Evolutionary conservation across 2,329 filamentous ascomycete species (phyloP).

Genomic region (Ceratocystis variospora): DNA sequence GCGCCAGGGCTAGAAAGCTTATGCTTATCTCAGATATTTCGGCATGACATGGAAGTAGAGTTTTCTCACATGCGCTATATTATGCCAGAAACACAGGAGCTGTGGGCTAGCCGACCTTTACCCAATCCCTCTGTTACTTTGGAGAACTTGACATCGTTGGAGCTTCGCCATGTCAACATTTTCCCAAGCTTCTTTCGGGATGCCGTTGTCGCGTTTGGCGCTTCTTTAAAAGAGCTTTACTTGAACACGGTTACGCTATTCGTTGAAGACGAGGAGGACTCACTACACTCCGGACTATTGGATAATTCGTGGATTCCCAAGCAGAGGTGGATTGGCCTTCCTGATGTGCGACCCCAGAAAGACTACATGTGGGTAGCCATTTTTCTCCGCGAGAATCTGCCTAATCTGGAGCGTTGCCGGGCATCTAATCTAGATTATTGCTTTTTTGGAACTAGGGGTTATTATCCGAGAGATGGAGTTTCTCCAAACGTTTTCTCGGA

Average conservation of each 20-base stretch:
- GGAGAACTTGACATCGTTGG: slow-evolving; percentile 29
- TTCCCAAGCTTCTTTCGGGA: slow-evolving; percentile 26
- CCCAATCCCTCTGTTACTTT: neutral
- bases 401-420: slow-evolving; percentile 30
- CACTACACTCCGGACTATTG: neutral
- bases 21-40: neutral
- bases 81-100: neutral
- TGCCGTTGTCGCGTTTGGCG: neutral
- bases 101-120: neutral
- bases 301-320: slow-evolving; percentile 21
- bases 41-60: neutral
- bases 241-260: neutral
- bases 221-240: neutral
- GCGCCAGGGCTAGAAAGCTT: neutral
- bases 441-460: neutral
- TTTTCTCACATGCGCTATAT: neutral
- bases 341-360: slow-evolving; percentile 29
- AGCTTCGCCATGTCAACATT: slow-evolving; percentile 33
- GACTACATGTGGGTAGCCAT: slow-evolving; percentile 33
- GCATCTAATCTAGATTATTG: slow-evolving; percentile 34
- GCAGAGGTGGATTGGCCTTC: slow-evolving; percentile 34
- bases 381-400: slow-evolving; percentile 27
- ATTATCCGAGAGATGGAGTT: neutral
- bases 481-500: neutral
- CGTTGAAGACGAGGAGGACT: neutral